Percentiles rank a stretch among this genome's conserved stretches.
These are phyloP conservation scores for Dianthus caryophyllus DNA, from an alignment of 148 eudicot genomes.

Conservation along the genomic window DNA sequence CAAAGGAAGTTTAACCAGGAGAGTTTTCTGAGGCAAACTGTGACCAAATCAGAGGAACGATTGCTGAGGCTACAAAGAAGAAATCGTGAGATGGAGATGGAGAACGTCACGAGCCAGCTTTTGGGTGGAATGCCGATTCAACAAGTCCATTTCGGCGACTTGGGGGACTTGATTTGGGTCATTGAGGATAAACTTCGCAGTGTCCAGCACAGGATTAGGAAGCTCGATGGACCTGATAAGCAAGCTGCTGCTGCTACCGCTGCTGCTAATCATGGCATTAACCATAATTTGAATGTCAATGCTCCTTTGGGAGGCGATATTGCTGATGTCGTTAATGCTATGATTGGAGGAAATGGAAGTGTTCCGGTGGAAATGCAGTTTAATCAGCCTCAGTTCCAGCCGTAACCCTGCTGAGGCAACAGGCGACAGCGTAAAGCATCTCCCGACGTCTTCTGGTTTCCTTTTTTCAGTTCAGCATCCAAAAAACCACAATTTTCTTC, in stretches of 20 bases:
- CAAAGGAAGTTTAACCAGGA: constrained; percentile 17
- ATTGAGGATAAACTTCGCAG: constrained; percentile 9
- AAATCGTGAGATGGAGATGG: constrained; percentile 19
- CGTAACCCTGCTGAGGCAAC: not conserved
- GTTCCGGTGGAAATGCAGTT: not conserved
- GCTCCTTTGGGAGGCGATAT: not conserved
- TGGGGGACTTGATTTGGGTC: constrained; percentile 17
- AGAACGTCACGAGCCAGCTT: not conserved
- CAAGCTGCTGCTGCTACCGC: no score
- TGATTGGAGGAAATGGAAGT: not conserved
- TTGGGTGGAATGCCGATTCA: not conserved
- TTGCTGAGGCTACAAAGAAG: constrained; percentile 11
- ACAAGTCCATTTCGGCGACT: not conserved
- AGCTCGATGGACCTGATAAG: not conserved
- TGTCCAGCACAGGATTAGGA: constrained; percentile 3
- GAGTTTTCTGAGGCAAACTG: constrained; percentile 4
- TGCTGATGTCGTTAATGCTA: not conserved
- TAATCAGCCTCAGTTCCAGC: not conserved
- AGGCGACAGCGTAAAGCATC: no score
- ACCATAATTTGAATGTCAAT: not conserved
- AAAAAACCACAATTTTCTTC: no score
- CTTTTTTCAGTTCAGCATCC: no score
- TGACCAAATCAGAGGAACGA: constrained; percentile 12
- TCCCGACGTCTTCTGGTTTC: no score
- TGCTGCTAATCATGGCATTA: not conserved